phyloP scores from a whole-genome alignment of 2,329 filamentous ascomycete genomes.

The Epicoccum nigrum region DNA sequence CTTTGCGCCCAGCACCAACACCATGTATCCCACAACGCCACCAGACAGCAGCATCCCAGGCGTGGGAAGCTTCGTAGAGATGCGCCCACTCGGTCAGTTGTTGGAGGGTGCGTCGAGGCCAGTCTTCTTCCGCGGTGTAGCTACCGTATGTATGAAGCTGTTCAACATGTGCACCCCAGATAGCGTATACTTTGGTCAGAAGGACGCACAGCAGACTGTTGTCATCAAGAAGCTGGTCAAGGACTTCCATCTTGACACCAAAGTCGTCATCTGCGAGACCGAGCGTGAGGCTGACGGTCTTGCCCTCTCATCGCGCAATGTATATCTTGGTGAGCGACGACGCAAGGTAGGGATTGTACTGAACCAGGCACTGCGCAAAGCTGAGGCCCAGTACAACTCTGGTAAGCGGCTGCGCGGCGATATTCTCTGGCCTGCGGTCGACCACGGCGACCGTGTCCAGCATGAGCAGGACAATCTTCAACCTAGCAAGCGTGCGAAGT shows the following conservation, averaged over 20 bases:
- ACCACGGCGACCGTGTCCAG: constrained; percentile 62
- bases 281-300: constrained; percentile 79
- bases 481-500: constrained; percentile 68
- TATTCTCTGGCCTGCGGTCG: constrained; percentile 74
- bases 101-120: constrained; percentile 86
- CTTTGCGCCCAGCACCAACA: constrained; percentile 80
- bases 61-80: constrained; percentile 86
- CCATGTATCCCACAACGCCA: constrained; percentile 88
- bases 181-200: constrained; percentile 91
- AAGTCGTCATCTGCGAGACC: constrained; percentile 77
- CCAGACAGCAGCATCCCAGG: constrained; percentile 74
- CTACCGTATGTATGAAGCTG: constrained; percentile 93
- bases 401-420: constrained; percentile 63
- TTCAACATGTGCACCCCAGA: constrained; percentile 83
- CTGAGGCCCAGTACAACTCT: constrained; percentile 68
- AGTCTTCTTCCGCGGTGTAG: constrained; percentile 95
- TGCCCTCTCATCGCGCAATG: constrained; percentile 90
- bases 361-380: constrained; percentile 69
- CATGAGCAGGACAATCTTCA: constrained; percentile 67
- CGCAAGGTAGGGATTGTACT: constrained; percentile 76
- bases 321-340: constrained; percentile 82
- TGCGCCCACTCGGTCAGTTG: constrained; percentile 81
- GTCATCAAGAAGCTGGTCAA: constrained; percentile 84
- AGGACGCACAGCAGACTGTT: constrained; percentile 95
- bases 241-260: constrained; percentile 81